Conservation (phyloP, 176 grass and related monocot genomes). For the Luzula sylvatica region DNA sequence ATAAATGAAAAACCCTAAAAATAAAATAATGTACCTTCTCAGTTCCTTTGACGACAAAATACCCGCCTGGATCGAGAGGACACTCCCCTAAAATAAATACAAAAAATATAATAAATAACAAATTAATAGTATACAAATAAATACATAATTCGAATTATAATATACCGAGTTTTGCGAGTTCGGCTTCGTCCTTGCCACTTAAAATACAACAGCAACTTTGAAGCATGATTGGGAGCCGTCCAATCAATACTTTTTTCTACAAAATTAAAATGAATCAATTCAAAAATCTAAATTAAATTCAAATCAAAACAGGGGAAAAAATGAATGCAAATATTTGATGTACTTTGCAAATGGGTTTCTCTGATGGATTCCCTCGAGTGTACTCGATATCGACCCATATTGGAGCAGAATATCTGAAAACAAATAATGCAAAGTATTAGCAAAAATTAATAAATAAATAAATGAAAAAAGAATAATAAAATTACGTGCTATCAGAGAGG, state of each 20-base stretch:
- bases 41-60: conserved; percentile 90
- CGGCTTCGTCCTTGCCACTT: conserved; percentile 63
- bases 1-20: too few species aligned
- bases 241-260: conserved; percentile 43
- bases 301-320: neutral
- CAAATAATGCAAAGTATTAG: conserved; percentile 18
- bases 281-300: neutral
- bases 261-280: conserved; percentile 9
- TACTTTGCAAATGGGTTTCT: conserved; percentile 12
- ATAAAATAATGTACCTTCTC: conserved; percentile 65
- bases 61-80: conserved; percentile 96
- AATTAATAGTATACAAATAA: neutral
- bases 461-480: conserved; percentile 1
- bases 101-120: neutral
- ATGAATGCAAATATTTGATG: conserved; percentile 15
- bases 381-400: conserved; percentile 60
- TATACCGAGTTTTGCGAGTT: conserved; percentile 65
- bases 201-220: conserved; percentile 56
- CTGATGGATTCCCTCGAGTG: conserved; percentile 58
- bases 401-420: conserved; percentile 66
- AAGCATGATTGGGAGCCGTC: conserved; percentile 81
- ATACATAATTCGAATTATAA: neutral
- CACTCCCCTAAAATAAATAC: conserved; percentile 17
- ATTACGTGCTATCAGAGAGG: conserved; percentile 79
- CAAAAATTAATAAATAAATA: too few species aligned